Evolutionary conservation across 1,139 yeast genomes (phyloP), one percentile per base, ranked within the genome.

Genomic region (Blastobotrys buckinghamii): DNA sequence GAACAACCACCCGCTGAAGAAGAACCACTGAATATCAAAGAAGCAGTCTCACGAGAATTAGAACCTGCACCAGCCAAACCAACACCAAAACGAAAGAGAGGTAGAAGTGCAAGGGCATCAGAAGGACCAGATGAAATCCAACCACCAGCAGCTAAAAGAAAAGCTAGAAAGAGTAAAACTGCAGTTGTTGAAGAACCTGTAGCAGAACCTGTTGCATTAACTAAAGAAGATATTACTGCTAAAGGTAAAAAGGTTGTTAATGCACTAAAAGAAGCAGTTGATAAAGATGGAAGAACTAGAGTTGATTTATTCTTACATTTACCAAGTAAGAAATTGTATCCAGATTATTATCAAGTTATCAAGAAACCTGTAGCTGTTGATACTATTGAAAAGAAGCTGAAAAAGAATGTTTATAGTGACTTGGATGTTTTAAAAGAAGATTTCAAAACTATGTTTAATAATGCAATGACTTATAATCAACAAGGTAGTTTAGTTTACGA

Each of bases 391-490:
- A 82, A 78, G 64, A 65, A 73, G 24, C 72, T 69, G 48, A 74
- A 73, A 47, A 42, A 43, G 10, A 78, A 75, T 39, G 70, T 75
- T 7, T 87, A 86, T 59, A 69, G 71, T 20, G 67, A 71, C 10
- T 67, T 82, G 45, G 74, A 78, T 39, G 90, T 84, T 55, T 77
- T 84, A 49, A 70, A 83, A 51, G 83, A 78, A 53, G 96, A 86
- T 60, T 70, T 87, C 52, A 84, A 84, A 56, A 73, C 83, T 57
- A 86, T 90, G 78, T 84, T 87, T 64, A 75, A 79, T 48, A 90
- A 90, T 66, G 97, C 97, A 0, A 77, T 82, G 53, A 77, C 79
- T 29, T 90, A 89, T 65, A 90, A 90, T 59, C 94, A 89, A 62
- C 96, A 87, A 61, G 96, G 92, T 0, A 87, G 96, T 0, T 65